Evolutionary conservation across 225 moss, liverwort and hornwort species (phyloP).

Genomic region (Polytrichum formosum): DNA sequence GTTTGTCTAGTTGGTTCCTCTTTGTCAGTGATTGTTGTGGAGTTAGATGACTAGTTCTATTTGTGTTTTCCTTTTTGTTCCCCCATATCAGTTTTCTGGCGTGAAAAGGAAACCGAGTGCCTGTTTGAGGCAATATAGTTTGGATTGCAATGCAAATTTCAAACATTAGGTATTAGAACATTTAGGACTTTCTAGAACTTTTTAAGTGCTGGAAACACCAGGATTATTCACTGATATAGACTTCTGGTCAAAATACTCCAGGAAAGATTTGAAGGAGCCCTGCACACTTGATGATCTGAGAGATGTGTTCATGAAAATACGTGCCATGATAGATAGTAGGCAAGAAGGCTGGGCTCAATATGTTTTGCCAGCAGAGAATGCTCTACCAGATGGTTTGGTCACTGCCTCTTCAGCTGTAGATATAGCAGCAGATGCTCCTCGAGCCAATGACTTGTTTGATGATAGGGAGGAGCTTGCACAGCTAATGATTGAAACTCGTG

Average conservation of each 20-base stretch:
- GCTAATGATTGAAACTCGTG: slow-evolving; percentile 83
- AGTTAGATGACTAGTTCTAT: no score
- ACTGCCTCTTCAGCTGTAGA: slow-evolving; percentile 70
- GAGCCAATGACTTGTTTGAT: slow-evolving; percentile 23
- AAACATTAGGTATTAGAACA: no score
- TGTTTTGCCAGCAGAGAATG: slow-evolving; percentile 70
- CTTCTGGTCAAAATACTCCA: slow-evolving; percentile 17
- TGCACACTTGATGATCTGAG: slow-evolving; percentile 75
- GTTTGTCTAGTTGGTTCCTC: no score
- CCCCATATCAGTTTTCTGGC: no score
- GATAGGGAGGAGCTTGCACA: slow-evolving; percentile 73
- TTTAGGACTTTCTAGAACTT: no score
- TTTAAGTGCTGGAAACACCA: background rate
- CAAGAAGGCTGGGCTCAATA: slow-evolving; percentile 80
- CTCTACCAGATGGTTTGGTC: slow-evolving; percentile 66
- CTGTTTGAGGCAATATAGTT: no score
- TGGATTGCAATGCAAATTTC: no score
- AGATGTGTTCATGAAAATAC: slow-evolving; percentile 73
- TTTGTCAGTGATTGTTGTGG: no score
- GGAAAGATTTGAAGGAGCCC: slow-evolving; percentile 67
- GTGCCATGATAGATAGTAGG: slow-evolving; percentile 54
- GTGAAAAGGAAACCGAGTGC: no score
- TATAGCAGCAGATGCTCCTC: slow-evolving; percentile 30
- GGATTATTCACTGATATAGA: background rate
- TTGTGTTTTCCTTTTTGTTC: no score